Evolutionary conservation across 345 rosid species (phyloP).

Genomic region (Chamaenerion angustifolium): DNA sequence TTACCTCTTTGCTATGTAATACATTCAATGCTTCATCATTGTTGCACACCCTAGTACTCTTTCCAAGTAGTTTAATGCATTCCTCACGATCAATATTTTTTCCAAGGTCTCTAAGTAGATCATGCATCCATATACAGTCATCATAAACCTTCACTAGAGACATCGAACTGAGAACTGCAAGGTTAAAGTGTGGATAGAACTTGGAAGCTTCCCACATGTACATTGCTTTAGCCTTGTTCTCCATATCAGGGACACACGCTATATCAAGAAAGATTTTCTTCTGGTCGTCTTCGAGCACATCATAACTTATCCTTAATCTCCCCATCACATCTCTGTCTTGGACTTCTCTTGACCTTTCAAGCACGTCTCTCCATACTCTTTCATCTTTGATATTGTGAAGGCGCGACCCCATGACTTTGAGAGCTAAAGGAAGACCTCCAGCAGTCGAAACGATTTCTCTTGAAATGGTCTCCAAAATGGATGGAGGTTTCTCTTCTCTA

Average conservation of each 20-base stretch:
- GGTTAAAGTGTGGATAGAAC: background rate
- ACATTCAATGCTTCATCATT: background rate
- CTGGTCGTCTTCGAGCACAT: background rate
- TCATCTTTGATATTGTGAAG: background rate
- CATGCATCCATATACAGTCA: constrained; percentile 2
- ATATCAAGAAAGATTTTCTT: constrained; percentile 8
- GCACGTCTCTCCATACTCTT: constrained; percentile 4
- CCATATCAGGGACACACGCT: constrained; percentile 1
- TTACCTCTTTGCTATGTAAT: background rate
- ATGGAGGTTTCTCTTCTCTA: background rate
- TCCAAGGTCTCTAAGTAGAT: background rate
- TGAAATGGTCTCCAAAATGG: background rate
- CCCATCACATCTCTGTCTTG: background rate
- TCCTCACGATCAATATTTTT: background rate
- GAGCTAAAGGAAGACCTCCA: constrained; percentile 6
- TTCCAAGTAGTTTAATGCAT: background rate
- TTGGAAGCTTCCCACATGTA: constrained; percentile 5
- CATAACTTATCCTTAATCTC: constrained; percentile 4
- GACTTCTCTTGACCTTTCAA: background rate
- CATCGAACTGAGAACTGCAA: background rate
- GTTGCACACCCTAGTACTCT: constrained; percentile 3
- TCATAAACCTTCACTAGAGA: constrained; percentile 4
- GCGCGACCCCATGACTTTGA: constrained; percentile 7
- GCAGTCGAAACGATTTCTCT: background rate
- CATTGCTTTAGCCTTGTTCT: background rate